phyloP scores from a whole-genome alignment of 257 asterid species.

The Solanum ossicruentum region DNA sequence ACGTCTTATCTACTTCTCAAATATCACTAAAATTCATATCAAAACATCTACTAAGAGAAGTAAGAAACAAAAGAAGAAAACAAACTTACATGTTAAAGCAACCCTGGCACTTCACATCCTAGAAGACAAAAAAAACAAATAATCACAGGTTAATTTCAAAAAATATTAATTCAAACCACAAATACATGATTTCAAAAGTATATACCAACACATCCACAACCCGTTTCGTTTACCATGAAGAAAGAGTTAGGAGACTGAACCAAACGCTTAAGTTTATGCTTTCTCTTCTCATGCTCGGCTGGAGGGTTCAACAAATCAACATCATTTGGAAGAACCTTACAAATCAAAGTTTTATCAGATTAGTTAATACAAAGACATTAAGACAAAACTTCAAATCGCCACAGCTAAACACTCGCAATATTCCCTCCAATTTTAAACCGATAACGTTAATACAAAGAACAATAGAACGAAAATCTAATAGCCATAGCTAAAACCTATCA shows the following conservation, averaged over 20 bases:
- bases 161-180: neutral
- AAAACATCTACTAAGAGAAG: neutral
- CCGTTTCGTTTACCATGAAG: slow-evolving; percentile 4
- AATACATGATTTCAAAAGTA: neutral
- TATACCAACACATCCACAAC: neutral
- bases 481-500: too few relatives aligned
- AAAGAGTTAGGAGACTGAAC: slow-evolving; percentile 18
- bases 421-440: neutral
- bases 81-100: slow-evolving; percentile 23
- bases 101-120: slow-evolving; percentile 29
- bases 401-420: neutral
- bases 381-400: neutral
- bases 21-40: neutral
- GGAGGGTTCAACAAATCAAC: slow-evolving; percentile 19
- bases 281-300: slow-evolving; percentile 8
- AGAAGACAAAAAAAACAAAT: neutral
- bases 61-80: neutral
- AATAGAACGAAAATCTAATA: neutral
- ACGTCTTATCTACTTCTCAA: neutral
- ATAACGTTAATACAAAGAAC: neutral
- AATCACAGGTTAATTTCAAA: neutral
- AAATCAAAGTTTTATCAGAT: neutral
- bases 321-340: slow-evolving; percentile 16
- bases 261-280: slow-evolving; percentile 22
- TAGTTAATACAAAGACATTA: neutral